phyloP scores from a whole-genome alignment of 345 rosid species.

The Aquilaria yunnanensis region DNA sequence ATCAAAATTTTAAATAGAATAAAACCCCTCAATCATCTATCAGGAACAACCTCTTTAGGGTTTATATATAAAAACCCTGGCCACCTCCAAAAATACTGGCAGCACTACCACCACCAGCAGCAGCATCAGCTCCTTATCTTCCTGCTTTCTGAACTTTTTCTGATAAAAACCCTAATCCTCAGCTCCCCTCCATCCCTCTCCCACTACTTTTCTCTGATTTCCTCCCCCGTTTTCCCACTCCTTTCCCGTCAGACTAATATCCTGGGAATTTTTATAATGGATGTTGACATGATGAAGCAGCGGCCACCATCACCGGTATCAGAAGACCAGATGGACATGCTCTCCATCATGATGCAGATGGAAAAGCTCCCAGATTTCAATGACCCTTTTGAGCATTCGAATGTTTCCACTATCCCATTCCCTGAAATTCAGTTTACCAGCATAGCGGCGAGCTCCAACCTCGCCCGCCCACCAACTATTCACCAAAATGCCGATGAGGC shows the following conservation, averaged over 20 bases:
- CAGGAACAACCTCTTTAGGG: too few species aligned
- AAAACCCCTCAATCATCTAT: too few species aligned
- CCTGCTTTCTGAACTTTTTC: conserved; percentile 10
- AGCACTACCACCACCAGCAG: too few species aligned
- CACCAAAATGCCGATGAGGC: conserved; percentile 6
- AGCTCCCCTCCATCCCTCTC: conserved; percentile 24
- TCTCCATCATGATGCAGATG: conserved; percentile 63
- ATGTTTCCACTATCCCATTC: conserved; percentile 2
- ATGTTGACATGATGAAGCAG: conserved; percentile 37
- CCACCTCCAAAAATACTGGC: too few species aligned
- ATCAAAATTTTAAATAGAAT: too few species aligned
- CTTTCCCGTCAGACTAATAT: not conserved
- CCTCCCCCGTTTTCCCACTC: conserved; percentile 5
- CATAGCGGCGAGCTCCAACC: not conserved
- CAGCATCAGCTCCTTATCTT: conserved; percentile 9
- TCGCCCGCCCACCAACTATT: conserved; percentile 7
- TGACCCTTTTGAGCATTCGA: conserved; percentile 12
- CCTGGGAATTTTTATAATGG: conserved; percentile 21
- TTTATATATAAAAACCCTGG: too few species aligned
- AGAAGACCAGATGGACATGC: conserved; percentile 37
- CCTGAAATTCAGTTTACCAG: conserved; percentile 27
- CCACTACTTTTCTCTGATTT: conserved; percentile 3
- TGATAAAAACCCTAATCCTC: conserved; percentile 19
- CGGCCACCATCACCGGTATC: conserved; percentile 15
- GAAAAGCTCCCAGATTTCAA: conserved; percentile 58